Evolutionary conservation across 108 stramenopile species (phyloP), one percentile per base, ranked within the genome.

Genomic region (Pseudonitzschia pungens): DNA sequence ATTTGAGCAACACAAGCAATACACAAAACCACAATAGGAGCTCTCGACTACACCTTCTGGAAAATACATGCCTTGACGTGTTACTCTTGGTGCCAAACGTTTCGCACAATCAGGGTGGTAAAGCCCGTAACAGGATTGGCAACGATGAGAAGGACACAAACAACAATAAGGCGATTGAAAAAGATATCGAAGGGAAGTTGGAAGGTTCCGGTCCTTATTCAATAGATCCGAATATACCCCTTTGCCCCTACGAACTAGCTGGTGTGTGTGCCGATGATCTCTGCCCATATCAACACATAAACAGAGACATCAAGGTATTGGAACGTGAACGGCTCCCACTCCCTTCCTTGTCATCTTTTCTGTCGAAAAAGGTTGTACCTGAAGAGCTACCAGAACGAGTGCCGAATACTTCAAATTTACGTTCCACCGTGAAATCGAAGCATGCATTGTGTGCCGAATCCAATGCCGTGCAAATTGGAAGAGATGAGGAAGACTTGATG

Each of bases 181-280:
- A 28, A 15, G 0, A 50, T 33, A 0, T 8, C 4, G 45, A 8
- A 48, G 10, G 10, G 14, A 11, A 68, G 4, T 43, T 42, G 14
- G 50, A 18, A 24, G 41, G 18, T 21, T 32, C 8, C 10, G 10
- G 4, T 26, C 18, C 21, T 11, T 68, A 1, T 43, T 51, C 36
- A 40, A 15, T 50, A 14, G 85, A 92, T 73, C 91, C 91, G 0
- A 81, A 92, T 57, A 60, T 79, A 8, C 44, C 79, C 8, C 74
- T 89, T 0, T 92, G 91, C 71, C 91, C 91, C 0, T 92, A 89
- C 64, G 91, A 92, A 68, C 62, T 92, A 33, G 83, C 81, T 4
- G 91, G 91, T 26, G 77, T 78, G 0, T 92, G 91, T 65, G 84
- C 80, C 48, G 91, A 92, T 28, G 68, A 80, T 21, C 69, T 68